Base-by-base conservation (phyloP, 352 stramenopile species). In the Phytophthora rubi region DNA sequence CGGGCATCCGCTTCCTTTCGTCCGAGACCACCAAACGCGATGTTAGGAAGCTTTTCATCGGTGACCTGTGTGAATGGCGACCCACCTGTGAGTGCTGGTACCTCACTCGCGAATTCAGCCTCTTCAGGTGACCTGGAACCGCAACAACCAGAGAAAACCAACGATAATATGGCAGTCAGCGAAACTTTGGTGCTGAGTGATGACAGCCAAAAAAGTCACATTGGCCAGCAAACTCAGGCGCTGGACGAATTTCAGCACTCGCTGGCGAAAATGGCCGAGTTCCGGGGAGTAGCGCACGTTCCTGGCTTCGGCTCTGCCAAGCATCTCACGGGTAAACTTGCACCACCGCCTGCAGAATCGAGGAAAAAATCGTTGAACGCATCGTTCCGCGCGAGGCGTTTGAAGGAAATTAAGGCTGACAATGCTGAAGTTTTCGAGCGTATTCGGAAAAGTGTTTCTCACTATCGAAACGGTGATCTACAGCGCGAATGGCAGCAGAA, bases 401-500 rank as follows among this genome's bases (percentile, higher is more conserved):
- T 93, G 8, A 88, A 88, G 61, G 77, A 91, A 58, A 93, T 94
- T 56, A 71, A 92, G 47, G 52, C 56, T 2, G 79, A 89, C 65
- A 94, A 92, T 33, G 54, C 63, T n/a, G 73, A 66, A 49, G 65
- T 89, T 23, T 82, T 86, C 21, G 75, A 86, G 12, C 76, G 85
- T 12, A 90, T 93, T 62, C 80, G 82, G 45, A 87, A 90, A 65
- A 91, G 68, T 47, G 62, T 68, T 2, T 73, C 85, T 1, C 82
- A 92, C 63, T 94, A 94, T 54, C 73, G 78, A 2, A 89, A 88
- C 8, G 79, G 88, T 44, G 60, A 82, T 9, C 57, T 94, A 13
- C 71, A 68, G 21, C 81, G 76, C 51, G 85, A 91, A 23, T 92
- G 85, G 83, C 67, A 83, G 18, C 86, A 91, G 56, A 93, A 91